phyloP scores from a whole-genome alignment of 768 basidiomycete species.

The Suillus lakei region DNA sequence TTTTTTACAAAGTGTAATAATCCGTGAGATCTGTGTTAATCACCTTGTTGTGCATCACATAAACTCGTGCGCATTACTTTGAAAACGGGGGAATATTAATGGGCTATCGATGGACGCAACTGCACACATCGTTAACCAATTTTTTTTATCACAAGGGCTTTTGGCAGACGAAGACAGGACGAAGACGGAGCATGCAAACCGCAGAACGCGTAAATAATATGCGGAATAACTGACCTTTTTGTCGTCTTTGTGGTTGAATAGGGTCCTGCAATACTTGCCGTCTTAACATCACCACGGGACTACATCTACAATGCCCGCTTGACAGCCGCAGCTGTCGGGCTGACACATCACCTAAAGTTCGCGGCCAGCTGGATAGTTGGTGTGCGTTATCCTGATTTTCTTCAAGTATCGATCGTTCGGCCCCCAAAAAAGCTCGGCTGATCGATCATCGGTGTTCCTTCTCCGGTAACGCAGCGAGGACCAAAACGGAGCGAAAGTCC shows the following conservation, averaged over 20 bases:
- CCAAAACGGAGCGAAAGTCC: background rate
- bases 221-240: background rate
- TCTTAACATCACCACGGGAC: background rate
- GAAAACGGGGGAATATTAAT: background rate
- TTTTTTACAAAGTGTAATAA: background rate
- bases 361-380: background rate
- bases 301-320: background rate
- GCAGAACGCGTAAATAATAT: background rate
- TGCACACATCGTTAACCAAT: background rate
- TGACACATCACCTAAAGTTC: background rate
- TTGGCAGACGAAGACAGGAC: background rate
- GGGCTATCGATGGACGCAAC: background rate
- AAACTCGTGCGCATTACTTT: background rate
- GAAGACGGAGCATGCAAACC: background rate
- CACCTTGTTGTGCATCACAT: background rate
- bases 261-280: background rate
- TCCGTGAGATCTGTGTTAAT: background rate
- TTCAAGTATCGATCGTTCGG: background rate
- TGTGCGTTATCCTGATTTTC: background rate
- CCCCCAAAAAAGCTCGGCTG: background rate
- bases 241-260: background rate
- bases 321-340: background rate
- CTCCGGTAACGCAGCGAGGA: background rate
- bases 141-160: background rate
- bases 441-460: background rate